Evolutionary conservation across 2,329 filamentous ascomycete genomes (phyloP).

Genomic region (Microsporum canis): DNA sequence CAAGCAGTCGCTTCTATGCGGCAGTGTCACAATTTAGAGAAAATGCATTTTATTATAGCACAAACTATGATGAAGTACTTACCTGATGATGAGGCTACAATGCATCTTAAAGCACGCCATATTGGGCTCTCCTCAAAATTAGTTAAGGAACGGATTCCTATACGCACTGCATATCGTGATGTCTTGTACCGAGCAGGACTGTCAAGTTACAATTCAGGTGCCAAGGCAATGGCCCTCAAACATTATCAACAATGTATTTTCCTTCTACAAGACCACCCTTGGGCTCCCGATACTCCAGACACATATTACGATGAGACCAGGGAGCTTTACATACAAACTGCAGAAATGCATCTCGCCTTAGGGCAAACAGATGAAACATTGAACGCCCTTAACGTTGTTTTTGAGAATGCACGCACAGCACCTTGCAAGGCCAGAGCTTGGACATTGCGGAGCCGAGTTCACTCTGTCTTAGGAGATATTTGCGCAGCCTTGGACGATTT

Average conservation of each 20-base stretch:
- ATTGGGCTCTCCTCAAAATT: constrained; percentile 66
- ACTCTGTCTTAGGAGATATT: constrained; percentile 62
- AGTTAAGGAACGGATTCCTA: constrained; percentile 53
- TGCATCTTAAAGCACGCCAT: constrained; percentile 68
- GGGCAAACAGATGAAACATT: constrained; percentile 58
- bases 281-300: constrained; percentile 59
- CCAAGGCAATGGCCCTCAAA: constrained; percentile 66
- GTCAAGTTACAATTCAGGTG: constrained; percentile 68
- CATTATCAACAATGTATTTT: constrained; percentile 68
- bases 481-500: constrained; percentile 57
- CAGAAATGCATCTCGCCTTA: constrained; percentile 74
- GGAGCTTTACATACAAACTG: constrained; percentile 63
- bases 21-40: constrained; percentile 53
- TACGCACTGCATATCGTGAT: constrained; percentile 57
- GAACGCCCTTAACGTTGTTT: constrained; percentile 57
- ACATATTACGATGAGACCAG: constrained; percentile 79
- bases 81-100: constrained; percentile 47
- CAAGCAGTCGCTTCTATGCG: constrained; percentile 60
- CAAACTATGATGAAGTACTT: constrained; percentile 66
- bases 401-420: constrained; percentile 56
- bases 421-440: constrained; percentile 76
- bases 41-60: constrained; percentile 87
- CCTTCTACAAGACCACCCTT: constrained; percentile 69
- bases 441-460: constrained; percentile 70
- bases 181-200: constrained; percentile 70